These are phyloP conservation scores for Chalaropsis thielavioides DNA, from an alignment of 2,329 filamentous ascomycete species.

Conservation along the genomic window DNA sequence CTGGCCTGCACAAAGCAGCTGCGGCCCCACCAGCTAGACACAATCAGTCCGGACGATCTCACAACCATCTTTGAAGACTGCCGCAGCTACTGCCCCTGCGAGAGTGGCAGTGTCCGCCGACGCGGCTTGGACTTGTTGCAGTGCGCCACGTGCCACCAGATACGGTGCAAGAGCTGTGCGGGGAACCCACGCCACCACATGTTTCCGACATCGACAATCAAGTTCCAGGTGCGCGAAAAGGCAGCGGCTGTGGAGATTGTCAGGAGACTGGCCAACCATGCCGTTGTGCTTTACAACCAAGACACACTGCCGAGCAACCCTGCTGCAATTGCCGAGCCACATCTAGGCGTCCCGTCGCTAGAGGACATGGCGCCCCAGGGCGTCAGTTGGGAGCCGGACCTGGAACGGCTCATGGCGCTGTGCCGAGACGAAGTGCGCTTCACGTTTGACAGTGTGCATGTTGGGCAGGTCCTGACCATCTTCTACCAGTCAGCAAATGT, in stretches of 20 bases:
- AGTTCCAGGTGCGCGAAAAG: neutral
- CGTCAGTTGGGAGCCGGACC: neutral
- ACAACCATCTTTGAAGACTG: neutral
- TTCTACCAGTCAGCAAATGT: slow-evolving; percentile 6
- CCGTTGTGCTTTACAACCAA: neutral
- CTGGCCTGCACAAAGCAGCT: neutral
- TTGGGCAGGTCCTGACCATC: slow-evolving; percentile 6
- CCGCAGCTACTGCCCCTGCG: slow-evolving; percentile 26
- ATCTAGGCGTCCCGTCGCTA: neutral
- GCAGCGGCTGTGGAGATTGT: slow-evolving; percentile 5
- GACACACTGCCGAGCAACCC: neutral
- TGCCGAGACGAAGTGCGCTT: slow-evolving; percentile 3
- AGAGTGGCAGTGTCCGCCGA: slow-evolving; percentile 23
- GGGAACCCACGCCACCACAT: slow-evolving; percentile 29
- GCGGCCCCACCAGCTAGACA: neutral
- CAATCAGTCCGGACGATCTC: neutral
- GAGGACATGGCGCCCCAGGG: neutral
- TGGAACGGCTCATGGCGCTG: slow-evolving; percentile 13
- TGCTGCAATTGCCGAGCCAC: neutral
- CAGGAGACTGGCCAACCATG: slow-evolving; percentile 6
- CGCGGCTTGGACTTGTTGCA: slow-evolving; percentile 19
- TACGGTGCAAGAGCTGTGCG: slow-evolving; percentile 27
- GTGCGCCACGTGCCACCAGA: slow-evolving; percentile 26
- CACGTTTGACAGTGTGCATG: neutral
- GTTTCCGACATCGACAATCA: neutral